Evolutionary conservation across 2,329 filamentous ascomycete genomes (phyloP).

Genomic region (Nemania sp.): DNA sequence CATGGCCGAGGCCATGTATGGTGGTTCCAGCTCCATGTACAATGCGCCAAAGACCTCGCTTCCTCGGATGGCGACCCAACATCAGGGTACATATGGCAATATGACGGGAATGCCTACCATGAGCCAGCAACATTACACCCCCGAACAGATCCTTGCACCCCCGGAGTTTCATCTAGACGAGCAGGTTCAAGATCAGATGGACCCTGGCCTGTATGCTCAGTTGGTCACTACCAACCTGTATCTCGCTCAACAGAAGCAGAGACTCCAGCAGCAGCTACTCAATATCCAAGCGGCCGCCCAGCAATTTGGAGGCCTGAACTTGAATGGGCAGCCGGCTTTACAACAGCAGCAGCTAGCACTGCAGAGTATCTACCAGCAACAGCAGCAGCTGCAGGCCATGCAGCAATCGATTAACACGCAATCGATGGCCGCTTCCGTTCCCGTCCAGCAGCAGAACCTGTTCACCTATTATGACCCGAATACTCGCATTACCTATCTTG

Average conservation of each 20-base stretch:
- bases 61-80: slow-evolving; percentile 44
- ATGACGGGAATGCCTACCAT: slow-evolving; percentile 34
- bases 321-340: slow-evolving; percentile 51
- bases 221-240: slow-evolving; percentile 90
- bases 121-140: slow-evolving; percentile 64
- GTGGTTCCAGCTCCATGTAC: slow-evolving; percentile 48
- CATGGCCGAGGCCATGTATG: slow-evolving; percentile 50
- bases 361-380: slow-evolving; percentile 57
- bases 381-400: slow-evolving; percentile 69
- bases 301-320: slow-evolving; percentile 76
- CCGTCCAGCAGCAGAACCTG: slow-evolving; percentile 74
- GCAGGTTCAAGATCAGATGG: slow-evolving; percentile 72
- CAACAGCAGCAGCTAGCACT: slow-evolving; percentile 45
- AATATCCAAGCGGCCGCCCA: slow-evolving; percentile 81
- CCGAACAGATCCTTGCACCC: slow-evolving; percentile 87
- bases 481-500: slow-evolving; percentile 80
- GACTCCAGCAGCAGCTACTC: slow-evolving; percentile 89
- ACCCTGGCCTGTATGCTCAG: slow-evolving; percentile 84
- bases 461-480: slow-evolving; percentile 83
- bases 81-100: slow-evolving; percentile 39
- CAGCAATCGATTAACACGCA: slow-evolving; percentile 63
- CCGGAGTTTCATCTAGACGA: slow-evolving; percentile 77
- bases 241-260: slow-evolving; percentile 91
- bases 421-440: slow-evolving; percentile 58
- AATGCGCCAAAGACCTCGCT: slow-evolving; percentile 60